A percentile compares a stretch with the other conserved stretches of the same genome.
Conservation (phyloP, 768 basidiomycete genomes). For the Sistotremastrum niveocremeum region DNA sequence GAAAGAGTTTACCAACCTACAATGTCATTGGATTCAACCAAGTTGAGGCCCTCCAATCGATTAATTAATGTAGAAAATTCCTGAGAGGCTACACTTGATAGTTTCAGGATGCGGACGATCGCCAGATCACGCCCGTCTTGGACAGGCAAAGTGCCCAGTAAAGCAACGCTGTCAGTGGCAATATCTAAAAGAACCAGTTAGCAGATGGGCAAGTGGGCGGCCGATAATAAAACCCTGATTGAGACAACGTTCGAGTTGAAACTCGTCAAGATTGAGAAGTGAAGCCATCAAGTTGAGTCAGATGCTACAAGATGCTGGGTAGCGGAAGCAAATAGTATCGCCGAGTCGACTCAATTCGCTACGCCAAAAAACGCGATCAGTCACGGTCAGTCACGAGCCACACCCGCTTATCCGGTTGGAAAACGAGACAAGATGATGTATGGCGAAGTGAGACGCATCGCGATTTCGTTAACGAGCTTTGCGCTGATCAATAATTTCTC, state of each 20-base stretch:
- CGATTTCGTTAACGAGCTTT: no score
- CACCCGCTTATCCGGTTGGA: no score
- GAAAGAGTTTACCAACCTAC: constrained; percentile 23
- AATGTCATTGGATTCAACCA: constrained; percentile 55
- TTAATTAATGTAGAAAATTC: constrained; percentile 21
- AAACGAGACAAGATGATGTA: no score
- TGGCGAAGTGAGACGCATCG: no score
- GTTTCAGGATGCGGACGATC: constrained; percentile 67
- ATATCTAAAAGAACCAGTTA: constrained; percentile 29
- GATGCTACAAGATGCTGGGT: no score
- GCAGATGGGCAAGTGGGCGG: not conserved
- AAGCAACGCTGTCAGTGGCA: constrained; percentile 40
- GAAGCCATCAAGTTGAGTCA: no score
- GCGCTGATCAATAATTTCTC: no score
- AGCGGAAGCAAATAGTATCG: no score
- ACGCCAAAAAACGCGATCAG: no score
- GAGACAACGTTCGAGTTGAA: constrained; percentile 40
- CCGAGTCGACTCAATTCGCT: no score
- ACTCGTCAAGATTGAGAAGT: constrained; percentile 23
- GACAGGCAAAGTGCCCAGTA: constrained; percentile 52
- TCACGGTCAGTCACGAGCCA: no score
- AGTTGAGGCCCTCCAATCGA: constrained; percentile 27
- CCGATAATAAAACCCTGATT: constrained; percentile 25
- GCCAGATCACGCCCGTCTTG: constrained; percentile 26
- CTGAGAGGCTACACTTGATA: constrained; percentile 30